Conservation (phyloP, 179 eudicot species). For the Carnegiea gigantea region DNA sequence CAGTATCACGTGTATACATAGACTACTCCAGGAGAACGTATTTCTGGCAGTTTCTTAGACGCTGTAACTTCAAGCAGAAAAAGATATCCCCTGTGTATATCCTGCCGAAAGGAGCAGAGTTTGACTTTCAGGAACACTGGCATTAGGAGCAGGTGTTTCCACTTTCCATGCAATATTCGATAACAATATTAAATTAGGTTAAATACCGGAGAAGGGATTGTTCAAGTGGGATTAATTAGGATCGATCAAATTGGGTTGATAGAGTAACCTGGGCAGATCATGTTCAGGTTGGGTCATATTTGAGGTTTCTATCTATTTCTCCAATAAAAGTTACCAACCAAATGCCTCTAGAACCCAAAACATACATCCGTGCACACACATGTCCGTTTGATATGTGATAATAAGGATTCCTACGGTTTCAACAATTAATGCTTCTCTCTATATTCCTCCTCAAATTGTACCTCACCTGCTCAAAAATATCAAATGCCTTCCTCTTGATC, state of each 20-base stretch:
- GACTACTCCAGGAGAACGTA: not conserved
- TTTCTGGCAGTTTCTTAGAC: not conserved
- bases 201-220: not conserved
- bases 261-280: no score
- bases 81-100: not conserved
- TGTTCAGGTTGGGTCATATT: not conserved
- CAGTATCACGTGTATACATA: not conserved
- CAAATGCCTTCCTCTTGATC: constrained; percentile 50
- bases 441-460: constrained; percentile 16
- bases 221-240: not conserved
- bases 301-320: not conserved
- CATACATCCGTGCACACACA: no score
- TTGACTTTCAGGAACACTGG: not conserved
- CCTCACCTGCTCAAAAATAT: constrained; percentile 22
- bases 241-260: not conserved
- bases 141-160: not conserved
- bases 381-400: no score
- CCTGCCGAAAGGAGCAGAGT: not conserved
- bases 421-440: not conserved
- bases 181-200: not conserved
- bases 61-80: not conserved
- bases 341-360: no score
- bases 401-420: not conserved
- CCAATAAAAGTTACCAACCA: not conserved
- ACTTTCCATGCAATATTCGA: not conserved